Evolutionary conservation across 768 basidiomycete genomes (phyloP).

Genomic region (Leccinum boreale): DNA sequence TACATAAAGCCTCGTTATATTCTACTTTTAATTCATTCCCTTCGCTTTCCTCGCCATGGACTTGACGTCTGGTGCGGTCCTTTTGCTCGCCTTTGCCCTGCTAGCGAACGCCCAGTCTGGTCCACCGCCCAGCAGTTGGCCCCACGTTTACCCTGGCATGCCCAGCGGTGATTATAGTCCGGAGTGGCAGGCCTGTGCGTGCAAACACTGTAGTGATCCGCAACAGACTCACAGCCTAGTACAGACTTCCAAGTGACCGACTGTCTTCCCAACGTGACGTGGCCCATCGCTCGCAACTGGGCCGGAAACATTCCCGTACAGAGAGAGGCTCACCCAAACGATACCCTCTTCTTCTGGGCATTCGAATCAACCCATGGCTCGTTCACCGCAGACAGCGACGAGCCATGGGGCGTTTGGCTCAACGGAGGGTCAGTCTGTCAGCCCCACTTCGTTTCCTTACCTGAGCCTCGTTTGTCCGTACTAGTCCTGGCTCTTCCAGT

Average conservation of each 20-base stretch:
- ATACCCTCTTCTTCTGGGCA: slow-evolving; percentile 66
- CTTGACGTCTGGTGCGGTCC: slow-evolving; percentile 10
- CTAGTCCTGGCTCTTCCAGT: slow-evolving; percentile 68
- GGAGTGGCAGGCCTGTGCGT: slow-evolving; percentile 61
- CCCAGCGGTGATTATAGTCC: slow-evolving; percentile 47
- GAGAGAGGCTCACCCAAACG: slow-evolving; percentile 55
- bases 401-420: slow-evolving; percentile 74
- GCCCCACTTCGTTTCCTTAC: too few relatives aligned
- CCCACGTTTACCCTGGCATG: slow-evolving; percentile 42
- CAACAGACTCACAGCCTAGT: neutral
- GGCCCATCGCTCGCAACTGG: slow-evolving; percentile 47
- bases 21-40: neutral
- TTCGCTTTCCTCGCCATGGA: slow-evolving; percentile 18
- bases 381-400: slow-evolving; percentile 40
- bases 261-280: slow-evolving; percentile 59
- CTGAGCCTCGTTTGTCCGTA: slow-evolving; percentile 1
- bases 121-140: slow-evolving; percentile 33
- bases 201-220: neutral
- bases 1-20: neutral
- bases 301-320: slow-evolving; percentile 66
- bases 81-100: slow-evolving; percentile 3
- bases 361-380: slow-evolving; percentile 58
- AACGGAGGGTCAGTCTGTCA: slow-evolving; percentile 57
- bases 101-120: slow-evolving; percentile 23
- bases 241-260: slow-evolving; percentile 60